Evolutionary conservation across 1,139 yeast species (phyloP).

Genomic region (Arxiozyma slooffiae): DNA sequence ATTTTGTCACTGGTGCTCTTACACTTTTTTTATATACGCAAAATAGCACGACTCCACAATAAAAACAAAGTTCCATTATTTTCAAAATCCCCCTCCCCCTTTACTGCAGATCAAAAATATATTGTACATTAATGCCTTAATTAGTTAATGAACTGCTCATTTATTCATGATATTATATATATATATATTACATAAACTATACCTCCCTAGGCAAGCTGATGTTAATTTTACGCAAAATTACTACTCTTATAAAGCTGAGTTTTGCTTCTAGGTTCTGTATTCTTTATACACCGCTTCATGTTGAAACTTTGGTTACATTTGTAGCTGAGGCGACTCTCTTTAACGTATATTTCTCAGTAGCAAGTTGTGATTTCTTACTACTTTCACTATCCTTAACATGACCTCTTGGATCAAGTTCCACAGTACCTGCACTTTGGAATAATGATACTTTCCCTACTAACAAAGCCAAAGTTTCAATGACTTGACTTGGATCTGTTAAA

Average conservation of each 20-base stretch:
- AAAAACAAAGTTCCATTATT: too few relatives aligned
- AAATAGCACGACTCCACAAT: too few relatives aligned
- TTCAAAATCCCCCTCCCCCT: too few relatives aligned
- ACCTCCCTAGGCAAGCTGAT: too few relatives aligned
- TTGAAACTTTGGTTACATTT: constrained; percentile 2
- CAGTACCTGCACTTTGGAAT: constrained; percentile 69
- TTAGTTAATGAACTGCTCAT: too few relatives aligned
- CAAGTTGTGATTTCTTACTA: constrained; percentile 28
- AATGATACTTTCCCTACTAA: constrained; percentile 66
- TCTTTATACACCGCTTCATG: neutral
- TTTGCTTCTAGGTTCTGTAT: neutral
- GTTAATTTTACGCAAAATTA: too few relatives aligned
- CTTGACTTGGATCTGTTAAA: constrained; percentile 76
- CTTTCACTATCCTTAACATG: constrained; percentile 39
- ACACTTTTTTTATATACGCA: too few relatives aligned
- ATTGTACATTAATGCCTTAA: too few relatives aligned
- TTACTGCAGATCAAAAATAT: too few relatives aligned
- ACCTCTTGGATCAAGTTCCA: constrained; percentile 66
- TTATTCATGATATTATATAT: too few relatives aligned
- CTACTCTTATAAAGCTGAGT: neutral
- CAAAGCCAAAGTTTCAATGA: constrained; percentile 73
- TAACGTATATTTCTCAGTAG: constrained; percentile 25
- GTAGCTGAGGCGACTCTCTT: constrained; percentile 19
- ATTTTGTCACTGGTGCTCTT: too few relatives aligned
- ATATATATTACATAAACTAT: too few relatives aligned